These are phyloP conservation scores for Grosmannia huntii DNA, from an alignment of 2,329 filamentous ascomycete genomes.

Conservation along the genomic window DNA sequence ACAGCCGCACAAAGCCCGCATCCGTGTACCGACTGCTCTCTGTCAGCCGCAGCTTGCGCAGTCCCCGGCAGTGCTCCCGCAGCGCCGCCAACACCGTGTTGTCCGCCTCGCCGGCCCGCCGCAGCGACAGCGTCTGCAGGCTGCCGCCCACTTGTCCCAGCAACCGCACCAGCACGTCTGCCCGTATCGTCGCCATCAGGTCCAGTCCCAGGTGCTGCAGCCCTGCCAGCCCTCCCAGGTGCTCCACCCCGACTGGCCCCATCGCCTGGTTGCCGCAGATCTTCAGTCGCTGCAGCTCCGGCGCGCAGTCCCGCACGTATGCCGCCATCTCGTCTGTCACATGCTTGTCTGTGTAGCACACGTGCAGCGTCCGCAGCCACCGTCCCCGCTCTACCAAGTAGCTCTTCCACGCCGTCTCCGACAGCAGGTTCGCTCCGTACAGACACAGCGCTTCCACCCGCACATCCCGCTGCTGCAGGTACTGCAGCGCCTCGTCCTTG, in stretches of 20 bases:
- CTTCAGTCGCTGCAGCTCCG: slow-evolving; percentile 62
- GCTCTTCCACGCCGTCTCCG: slow-evolving; percentile 60
- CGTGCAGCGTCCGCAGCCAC: slow-evolving; percentile 53
- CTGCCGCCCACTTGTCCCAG: slow-evolving; percentile 48
- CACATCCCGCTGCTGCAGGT: slow-evolving; percentile 60
- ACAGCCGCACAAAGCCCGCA: slow-evolving; percentile 57
- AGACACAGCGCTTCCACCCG: slow-evolving; percentile 63
- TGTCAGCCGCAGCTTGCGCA: slow-evolving; percentile 70
- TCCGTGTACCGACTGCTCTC: slow-evolving; percentile 69
- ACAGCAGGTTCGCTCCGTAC: slow-evolving; percentile 73
- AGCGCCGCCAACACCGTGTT: slow-evolving; percentile 60
- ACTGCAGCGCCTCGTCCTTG: slow-evolving; percentile 73
- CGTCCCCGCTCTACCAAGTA: slow-evolving; percentile 55
- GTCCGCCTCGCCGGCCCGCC: slow-evolving; percentile 50
- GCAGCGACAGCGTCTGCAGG: slow-evolving; percentile 68
- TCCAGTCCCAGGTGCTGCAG: slow-evolving; percentile 68
- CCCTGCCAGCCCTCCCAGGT: slow-evolving; percentile 47
- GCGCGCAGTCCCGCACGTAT: slow-evolving; percentile 50
- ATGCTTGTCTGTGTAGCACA: slow-evolving; percentile 74
- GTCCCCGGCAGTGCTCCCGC: slow-evolving; percentile 51
- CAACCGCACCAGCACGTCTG: slow-evolving; percentile 46
- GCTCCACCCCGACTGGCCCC: slow-evolving; percentile 49
- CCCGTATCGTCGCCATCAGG: slow-evolving; percentile 42
- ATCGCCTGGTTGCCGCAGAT: slow-evolving; percentile 68
- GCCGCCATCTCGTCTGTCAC: slow-evolving; percentile 60